phyloP scores from a whole-genome alignment of 805 yeast species.

The Cyberlindnera sargentensis region DNA sequence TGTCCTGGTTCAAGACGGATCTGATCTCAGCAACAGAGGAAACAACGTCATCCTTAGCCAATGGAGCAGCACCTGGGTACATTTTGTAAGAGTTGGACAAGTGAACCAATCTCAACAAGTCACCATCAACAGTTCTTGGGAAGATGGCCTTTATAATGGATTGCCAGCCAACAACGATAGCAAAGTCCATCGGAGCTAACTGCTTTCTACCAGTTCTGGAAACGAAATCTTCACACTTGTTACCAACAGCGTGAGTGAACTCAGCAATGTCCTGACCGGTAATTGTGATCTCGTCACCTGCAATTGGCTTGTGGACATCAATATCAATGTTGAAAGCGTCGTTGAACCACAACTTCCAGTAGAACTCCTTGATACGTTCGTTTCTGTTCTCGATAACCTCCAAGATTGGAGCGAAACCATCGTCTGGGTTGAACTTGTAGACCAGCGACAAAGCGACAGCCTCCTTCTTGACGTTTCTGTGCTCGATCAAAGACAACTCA shows the following conservation, averaged over 20 bases:
- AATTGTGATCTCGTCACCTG: constrained; percentile 62
- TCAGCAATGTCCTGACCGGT: constrained; percentile 76
- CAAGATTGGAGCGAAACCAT: constrained; percentile 93
- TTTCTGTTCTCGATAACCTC: constrained; percentile 91
- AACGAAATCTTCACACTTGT: constrained; percentile 94
- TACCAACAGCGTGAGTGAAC: constrained; percentile 95
- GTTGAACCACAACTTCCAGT: constrained; percentile 94
- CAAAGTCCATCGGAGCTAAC: constrained; percentile 98
- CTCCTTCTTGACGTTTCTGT: constrained; percentile 71
- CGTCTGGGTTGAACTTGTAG: constrained; percentile 72
- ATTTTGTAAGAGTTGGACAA: constrained; percentile 90
- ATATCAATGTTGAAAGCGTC: constrained; percentile 58
- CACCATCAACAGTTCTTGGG: constrained; percentile 96
- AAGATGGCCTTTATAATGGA: constrained; percentile 97
- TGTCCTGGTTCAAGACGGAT: constrained; percentile 83
- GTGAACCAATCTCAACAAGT: constrained; percentile 87
- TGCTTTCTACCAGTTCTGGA: constrained; percentile 77
- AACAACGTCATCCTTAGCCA: constrained; percentile 82
- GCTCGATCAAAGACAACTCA: constrained; percentile 72
- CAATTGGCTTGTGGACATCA: constrained; percentile 63
- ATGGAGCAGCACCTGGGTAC: constrained; percentile 86
- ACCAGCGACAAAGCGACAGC: constrained; percentile 73
- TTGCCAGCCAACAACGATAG: constrained; percentile 97
- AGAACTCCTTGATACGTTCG: constrained; percentile 86
- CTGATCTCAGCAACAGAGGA: constrained; percentile 76